Conservation (phyloP, 805 yeast genomes). For the Candida vaughaniae region DNA sequence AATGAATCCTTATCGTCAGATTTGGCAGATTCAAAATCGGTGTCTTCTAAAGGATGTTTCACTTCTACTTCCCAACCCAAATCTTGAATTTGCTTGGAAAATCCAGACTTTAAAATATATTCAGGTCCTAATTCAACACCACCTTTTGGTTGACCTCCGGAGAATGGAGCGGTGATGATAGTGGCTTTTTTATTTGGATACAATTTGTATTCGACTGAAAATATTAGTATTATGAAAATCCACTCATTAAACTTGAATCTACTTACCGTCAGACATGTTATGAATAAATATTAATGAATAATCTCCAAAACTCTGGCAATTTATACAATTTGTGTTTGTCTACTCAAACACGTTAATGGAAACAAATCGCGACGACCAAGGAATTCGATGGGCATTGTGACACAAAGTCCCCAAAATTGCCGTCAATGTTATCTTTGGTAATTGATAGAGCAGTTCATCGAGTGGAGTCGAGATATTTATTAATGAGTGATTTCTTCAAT, state of each 20-base stretch:
- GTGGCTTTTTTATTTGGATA: conserved; percentile 56
- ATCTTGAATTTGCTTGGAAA: conserved; percentile 56
- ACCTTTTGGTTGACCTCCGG: conserved; percentile 91
- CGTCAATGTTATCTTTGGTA: too few relatives aligned
- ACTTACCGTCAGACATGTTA: conserved; percentile 8
- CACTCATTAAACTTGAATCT: too few relatives aligned
- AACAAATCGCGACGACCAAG: conserved; percentile 1
- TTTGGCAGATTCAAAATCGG: conserved; percentile 45
- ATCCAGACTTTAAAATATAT: conserved; percentile 69
- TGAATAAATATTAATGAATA: neutral
- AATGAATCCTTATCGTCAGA: conserved; percentile 41
- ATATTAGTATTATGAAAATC: neutral
- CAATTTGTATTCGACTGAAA: conserved; percentile 47
- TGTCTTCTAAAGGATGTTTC: conserved; percentile 52
- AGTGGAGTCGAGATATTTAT: too few relatives aligned
- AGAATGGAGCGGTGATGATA: conserved; percentile 87
- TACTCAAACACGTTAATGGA: neutral
- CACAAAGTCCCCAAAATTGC: conserved; percentile 1
- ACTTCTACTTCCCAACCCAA: conserved; percentile 71
- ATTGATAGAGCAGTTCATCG: too few relatives aligned
- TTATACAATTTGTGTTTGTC: neutral
- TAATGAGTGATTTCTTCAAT: too few relatives aligned
- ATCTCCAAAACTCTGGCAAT: neutral
- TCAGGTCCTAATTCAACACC: conserved; percentile 97
- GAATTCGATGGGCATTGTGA: neutral